Base-by-base conservation (phyloP, 108 stramenopile species). In the Stephanodiscus triporus region DNA sequence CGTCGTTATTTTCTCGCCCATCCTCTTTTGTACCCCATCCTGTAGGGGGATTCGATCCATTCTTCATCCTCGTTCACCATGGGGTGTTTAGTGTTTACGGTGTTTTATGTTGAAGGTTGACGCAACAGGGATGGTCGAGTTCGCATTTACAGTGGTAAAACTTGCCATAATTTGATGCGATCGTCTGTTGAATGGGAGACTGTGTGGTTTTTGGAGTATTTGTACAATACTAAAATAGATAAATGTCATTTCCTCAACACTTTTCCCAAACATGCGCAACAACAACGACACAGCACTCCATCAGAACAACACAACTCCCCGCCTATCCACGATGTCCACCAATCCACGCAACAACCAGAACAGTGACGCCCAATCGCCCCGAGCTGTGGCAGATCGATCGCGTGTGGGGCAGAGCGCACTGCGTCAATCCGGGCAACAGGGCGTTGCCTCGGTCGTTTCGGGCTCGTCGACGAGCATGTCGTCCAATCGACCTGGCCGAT, bases 31-130 rank as follows among this genome's bases (percentile, higher is more conserved):
- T 20, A 8, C 68, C 73, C 73, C 73, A 73, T 34, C 73, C 73
- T 10, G 68, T 57, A 4, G 73, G 73, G n/a, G 2, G 73, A 51
- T 69, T 73, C 73, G n/a, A 68, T 70, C 73, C 73, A 73, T 34
- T 73, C 73, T 36, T 68, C 30, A 22, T 73, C 73, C 37, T 27
- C 69, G 23, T 26, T 48, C 30, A 43, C 60, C 60, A 61, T 61
- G 19, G 48, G 48, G 32, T 34, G n/a, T n/a, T n/a, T n/a, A 4
- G 32, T 4, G 32, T 34, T 34, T 34, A 34, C 32, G 5, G 32
- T 34, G 32, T 34, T 34, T 2, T n/a, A n/a, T n/a, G n/a, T n/a
- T n/a, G n/a, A n/a, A n/a, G n/a, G n/a, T n/a, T n/a, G n/a, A n/a
- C n/a, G n/a, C n/a, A n/a, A n/a, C n/a, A n/a, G n/a, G n/a, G n/a